phyloP scores from a whole-genome alignment of 805 yeast genomes.

The Myxozyma geophila region DNA sequence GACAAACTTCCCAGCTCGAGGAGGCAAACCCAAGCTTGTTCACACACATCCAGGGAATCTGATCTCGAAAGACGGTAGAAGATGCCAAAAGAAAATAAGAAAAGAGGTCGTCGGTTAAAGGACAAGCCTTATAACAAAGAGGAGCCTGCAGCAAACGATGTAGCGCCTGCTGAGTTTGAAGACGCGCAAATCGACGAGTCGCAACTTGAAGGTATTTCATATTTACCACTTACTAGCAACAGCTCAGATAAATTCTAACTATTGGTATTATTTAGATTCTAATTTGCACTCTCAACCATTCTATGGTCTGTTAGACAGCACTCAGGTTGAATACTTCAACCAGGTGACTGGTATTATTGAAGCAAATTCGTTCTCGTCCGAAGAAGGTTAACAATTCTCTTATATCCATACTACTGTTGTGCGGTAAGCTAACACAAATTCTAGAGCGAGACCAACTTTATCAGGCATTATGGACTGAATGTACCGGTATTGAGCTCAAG shows the following conservation, averaged over 20 bases:
- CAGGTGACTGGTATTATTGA: constrained; percentile 88
- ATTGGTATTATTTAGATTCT: not conserved
- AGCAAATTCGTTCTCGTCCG: constrained; percentile 72
- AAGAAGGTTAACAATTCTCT: constrained; percentile 49
- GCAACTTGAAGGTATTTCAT: not conserved
- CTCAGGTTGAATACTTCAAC: constrained; percentile 88
- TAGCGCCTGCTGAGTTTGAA: constrained; percentile 7
- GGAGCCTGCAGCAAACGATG: not conserved
- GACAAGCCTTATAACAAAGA: constrained; percentile 29
- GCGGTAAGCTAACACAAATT: not conserved
- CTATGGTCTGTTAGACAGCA: constrained; percentile 83
- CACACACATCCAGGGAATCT: not conserved
- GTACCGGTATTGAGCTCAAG: constrained; percentile 86
- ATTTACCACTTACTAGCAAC: not conserved
- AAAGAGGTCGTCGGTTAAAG: constrained; percentile 35
- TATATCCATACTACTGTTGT: not conserved
- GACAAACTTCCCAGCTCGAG: constrained; percentile 2
- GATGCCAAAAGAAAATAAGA: constrained; percentile 37
- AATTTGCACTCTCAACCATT: constrained; percentile 52
- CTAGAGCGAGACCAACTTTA: constrained; percentile 71
- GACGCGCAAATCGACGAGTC: not conserved
- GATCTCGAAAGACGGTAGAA: not conserved
- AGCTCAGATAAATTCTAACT: not conserved
- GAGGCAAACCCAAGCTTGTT: not conserved
- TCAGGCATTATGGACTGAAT: constrained; percentile 78